A percentile compares a stretch with the other conserved stretches of the same genome.
Conservation (phyloP, 371 early-diverging fungal species). For the Syncephalastrum racemosum region DNA sequence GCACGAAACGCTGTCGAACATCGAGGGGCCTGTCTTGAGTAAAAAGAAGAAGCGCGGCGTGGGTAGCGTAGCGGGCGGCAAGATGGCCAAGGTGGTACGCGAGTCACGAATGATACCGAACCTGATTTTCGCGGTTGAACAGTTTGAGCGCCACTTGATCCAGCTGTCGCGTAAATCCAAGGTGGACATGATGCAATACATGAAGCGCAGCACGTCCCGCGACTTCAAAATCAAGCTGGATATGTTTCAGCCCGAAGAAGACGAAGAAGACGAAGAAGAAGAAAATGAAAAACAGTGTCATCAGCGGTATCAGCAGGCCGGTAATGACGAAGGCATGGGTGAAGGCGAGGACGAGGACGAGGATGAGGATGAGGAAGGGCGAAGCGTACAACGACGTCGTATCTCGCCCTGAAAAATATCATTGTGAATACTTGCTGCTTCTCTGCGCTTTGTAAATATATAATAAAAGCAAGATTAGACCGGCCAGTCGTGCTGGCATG, state of each 20-base stretch:
- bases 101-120: constrained; percentile 67
- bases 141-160: constrained; percentile 68
- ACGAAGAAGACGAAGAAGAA: constrained; percentile 8
- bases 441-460: no score
- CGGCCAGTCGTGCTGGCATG: no score
- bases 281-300: no score
- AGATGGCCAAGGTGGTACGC: constrained; percentile 49
- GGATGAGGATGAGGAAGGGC: background rate
- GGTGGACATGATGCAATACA: constrained; percentile 65
- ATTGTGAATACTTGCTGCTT: no score
- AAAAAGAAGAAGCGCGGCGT: constrained; percentile 15
- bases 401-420: no score
- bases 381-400: no score
- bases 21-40: background rate
- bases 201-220: constrained; percentile 69
- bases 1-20: constrained; percentile 9
- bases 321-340: background rate
- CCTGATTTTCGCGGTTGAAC: constrained; percentile 66
- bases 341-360: background rate
- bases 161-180: constrained; percentile 64
- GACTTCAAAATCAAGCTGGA: constrained; percentile 67
- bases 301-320: background rate
- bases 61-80: background rate
- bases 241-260: constrained; percentile 19
- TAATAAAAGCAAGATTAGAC: no score